Evolutionary conservation across 1,284 basidiomycete genomes (phyloP).

Genomic region (Irpex rosettiformis): DNA sequence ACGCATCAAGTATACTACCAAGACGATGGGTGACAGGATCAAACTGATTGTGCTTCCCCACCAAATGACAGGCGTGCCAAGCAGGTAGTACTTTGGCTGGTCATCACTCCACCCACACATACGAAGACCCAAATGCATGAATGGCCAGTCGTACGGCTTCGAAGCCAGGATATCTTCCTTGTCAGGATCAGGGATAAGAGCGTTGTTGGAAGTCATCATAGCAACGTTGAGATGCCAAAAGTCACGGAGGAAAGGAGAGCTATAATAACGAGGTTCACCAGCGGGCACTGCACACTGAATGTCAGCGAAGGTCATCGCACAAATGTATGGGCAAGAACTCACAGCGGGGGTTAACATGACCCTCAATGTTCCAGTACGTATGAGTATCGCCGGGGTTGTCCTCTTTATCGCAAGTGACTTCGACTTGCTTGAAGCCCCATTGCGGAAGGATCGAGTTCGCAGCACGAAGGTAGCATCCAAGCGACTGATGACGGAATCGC

Average conservation of each 20-base stretch:
- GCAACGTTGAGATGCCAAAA: conserved; percentile 99
- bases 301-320: conserved; percentile 1
- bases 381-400: conserved; percentile 82
- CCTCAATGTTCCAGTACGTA: conserved; percentile 98
- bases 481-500: conserved; percentile 75
- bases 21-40: conserved; percentile 48
- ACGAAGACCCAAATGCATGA: conserved; percentile 81
- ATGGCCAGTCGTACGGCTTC: conserved; percentile 91
- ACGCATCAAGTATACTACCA: conserved; percentile 76
- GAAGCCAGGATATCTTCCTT: conserved; percentile 98
- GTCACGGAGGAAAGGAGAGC: conserved; percentile 92
- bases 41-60: conserved; percentile 80
- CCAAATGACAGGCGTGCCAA: conserved; percentile 93
- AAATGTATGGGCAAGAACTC: conserved; percentile 33
- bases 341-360: conserved; percentile 93
- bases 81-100: conserved; percentile 90
- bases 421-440: conserved; percentile 99
- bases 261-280: conserved; percentile 82
- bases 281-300: conserved; percentile 60
- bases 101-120: conserved; percentile 97
- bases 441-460: conserved; percentile 89
- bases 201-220: conserved; percentile 99
- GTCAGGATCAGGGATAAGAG: conserved; percentile 94
- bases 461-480: conserved; percentile 89
- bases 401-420: conserved; percentile 91